Percentiles rank a stretch among this genome's conserved stretches.
Conservation (phyloP, 352 stramenopile genomes). For the Globisporangium irregulare region DNA sequence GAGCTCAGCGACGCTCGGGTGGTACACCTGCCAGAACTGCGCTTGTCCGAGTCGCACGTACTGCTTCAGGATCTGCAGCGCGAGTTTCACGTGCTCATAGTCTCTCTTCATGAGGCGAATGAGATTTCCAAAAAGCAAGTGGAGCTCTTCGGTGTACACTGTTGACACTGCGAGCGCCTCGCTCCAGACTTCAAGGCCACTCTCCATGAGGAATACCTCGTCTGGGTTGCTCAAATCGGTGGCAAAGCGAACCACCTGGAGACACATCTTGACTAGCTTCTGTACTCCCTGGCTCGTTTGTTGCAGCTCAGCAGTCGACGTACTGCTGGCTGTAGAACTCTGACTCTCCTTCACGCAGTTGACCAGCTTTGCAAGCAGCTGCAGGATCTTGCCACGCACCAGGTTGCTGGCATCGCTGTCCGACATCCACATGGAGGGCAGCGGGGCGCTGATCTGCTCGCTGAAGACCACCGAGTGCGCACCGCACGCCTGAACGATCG, state of each 20-base stretch:
- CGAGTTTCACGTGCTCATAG: constrained; percentile 71
- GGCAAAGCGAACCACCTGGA: constrained; percentile 66
- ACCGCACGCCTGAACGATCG: constrained; percentile 66
- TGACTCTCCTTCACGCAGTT: constrained; percentile 48
- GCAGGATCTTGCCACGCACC: constrained; percentile 78
- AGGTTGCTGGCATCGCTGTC: constrained; percentile 77
- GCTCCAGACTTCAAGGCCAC: constrained; percentile 69
- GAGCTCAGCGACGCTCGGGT: constrained; percentile 34
- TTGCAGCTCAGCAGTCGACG: background rate
- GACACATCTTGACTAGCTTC: constrained; percentile 60
- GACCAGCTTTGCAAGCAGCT: constrained; percentile 69
- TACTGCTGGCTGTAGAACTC: background rate
- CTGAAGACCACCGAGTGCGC: constrained; percentile 40
- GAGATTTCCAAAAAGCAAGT: constrained; percentile 61
- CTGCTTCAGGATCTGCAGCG: constrained; percentile 51
- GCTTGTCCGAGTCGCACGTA: constrained; percentile 55
- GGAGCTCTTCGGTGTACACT: constrained; percentile 64
- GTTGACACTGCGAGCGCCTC: constrained; percentile 45
- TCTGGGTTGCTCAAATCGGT: constrained; percentile 80
- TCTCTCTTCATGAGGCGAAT: constrained; percentile 71
- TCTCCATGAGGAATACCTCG: constrained; percentile 86
- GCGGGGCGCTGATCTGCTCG: constrained; percentile 62
- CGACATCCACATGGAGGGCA: constrained; percentile 70
- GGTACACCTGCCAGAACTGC: constrained; percentile 73
- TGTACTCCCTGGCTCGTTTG: constrained; percentile 21